Percentiles rank a stretch among this genome's conserved stretches.
Conservation (phyloP, 345 rosid species). For the Eutrema yunnanense region DNA sequence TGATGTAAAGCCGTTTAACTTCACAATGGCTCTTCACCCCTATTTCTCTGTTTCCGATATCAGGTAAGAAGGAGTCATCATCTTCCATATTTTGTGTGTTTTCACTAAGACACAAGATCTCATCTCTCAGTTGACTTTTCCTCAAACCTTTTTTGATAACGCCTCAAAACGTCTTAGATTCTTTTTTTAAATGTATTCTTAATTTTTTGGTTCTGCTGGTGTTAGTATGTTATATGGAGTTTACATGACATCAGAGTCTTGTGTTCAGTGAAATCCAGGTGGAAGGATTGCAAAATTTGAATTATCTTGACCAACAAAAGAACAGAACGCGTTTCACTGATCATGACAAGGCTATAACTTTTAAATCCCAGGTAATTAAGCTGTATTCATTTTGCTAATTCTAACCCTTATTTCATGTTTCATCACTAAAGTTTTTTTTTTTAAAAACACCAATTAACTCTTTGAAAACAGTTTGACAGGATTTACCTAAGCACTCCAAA, state of each 20-base stretch:
- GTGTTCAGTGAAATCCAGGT: conserved; percentile 81
- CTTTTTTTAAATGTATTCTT: not conserved
- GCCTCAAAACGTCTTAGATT: not conserved
- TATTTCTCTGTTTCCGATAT: conserved; percentile 83
- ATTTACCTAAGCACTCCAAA: conserved; percentile 73
- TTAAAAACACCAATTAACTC: not conserved
- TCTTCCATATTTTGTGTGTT: conserved; percentile 59
- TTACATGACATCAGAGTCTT: not conserved
- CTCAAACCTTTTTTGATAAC: not conserved
- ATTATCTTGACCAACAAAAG: conserved; percentile 81
- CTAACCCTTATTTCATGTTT: not conserved
- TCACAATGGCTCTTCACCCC: conserved; percentile 82
- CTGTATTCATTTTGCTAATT: not conserved
- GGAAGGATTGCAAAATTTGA: conserved; percentile 74
- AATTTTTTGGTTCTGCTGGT: not conserved
- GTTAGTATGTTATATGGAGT: not conserved
- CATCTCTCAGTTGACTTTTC: not conserved
- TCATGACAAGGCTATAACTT: conserved; percentile 72
- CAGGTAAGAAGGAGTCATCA: conserved; percentile 42
- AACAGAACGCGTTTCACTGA: conserved; percentile 72
- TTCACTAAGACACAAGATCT: not conserved
- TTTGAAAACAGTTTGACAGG: conserved; percentile 55
- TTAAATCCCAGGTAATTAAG: conserved; percentile 62
- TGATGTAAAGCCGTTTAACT: conserved; percentile 74
- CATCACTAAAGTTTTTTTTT: not conserved